Evolutionary conservation across 305 asterid genomes (phyloP), one percentile per base, ranked within the genome.

Genomic region (Fraxinus velutina): DNA sequence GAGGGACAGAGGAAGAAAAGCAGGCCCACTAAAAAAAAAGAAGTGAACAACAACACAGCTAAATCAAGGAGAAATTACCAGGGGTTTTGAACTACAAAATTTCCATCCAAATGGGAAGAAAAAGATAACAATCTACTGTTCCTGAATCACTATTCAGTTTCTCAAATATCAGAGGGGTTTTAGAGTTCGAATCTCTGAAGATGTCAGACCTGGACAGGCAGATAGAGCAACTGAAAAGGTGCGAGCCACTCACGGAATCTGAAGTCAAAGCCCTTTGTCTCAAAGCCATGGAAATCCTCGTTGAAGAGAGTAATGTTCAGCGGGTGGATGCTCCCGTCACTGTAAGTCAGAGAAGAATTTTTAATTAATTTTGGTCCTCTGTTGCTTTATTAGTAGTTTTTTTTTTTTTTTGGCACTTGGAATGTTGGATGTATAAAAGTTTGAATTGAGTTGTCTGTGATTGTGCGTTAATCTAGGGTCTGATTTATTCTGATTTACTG

Each of bases 141-240:
- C 34, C 24, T 29, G 79, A 27, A 77, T 55, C 30, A 36, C 30
- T 15, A 12, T 12, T 27, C 71, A 37, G 21, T 37, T 37, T 60
- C 36, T 17, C 42, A 8, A 60, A 71, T 71, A 71, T 15, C 24
- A 1, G 75, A 71, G 75, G 75, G 75, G 44, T 71, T 30, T 32
- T 15, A 30, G 42, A 71, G 75, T 71, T 71, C 22, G n/a, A 29
- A 29, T 80, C 30, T 30, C 52, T 44, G 60, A 52, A 55, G 52
- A 64, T 90, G 98, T 95, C 99, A 34, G 98, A 96, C 93, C 94
- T 96, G 77, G 98, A 96, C 87, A 92, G 92, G 80, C 98, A 96
- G 82, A 96, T 94, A 36, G 98, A 94, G 89, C 98, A 93, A 91
- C 92, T 96, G 42, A 96, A 93, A 85, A 83, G 97, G 88, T 96